Percentiles rank a stretch among this genome's conserved stretches.
Evolutionary conservation across 371 early-diverging fungal species (phyloP).

Genomic region (Apophysomyces elegans): DNA sequence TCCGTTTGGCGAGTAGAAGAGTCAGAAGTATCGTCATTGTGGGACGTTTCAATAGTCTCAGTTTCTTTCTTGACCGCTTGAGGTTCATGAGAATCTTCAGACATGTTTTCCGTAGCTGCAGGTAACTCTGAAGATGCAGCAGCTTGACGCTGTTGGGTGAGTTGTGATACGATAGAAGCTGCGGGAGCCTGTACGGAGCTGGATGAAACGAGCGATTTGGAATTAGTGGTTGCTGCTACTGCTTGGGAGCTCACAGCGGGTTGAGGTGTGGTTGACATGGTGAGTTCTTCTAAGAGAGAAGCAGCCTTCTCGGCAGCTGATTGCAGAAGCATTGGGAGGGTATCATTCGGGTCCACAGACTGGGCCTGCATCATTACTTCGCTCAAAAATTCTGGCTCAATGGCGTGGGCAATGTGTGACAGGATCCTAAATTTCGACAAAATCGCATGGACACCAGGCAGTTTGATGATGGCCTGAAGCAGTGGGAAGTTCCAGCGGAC

Average conservation of each 20-base stretch:
- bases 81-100: not conserved
- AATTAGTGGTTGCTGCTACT: not conserved
- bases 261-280: not conserved
- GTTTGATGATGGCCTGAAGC: not conserved
- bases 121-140: not conserved
- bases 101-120: not conserved
- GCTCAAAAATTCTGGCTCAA: not conserved
- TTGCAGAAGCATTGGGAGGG: not conserved
- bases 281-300: not conserved
- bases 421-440: not conserved
- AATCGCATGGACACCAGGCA: not conserved
- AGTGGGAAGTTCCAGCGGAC: conserved; percentile 6
- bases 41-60: not conserved
- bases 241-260: not conserved
- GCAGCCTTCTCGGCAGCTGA: not conserved
- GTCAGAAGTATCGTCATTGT: not conserved
- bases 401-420: not conserved
- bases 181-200: not conserved
- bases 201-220: not conserved
- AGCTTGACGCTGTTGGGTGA: not conserved
- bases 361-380: not conserved
- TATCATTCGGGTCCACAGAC: not conserved
- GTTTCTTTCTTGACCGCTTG: not conserved
- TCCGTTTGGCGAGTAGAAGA: not conserved
- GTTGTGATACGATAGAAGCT: not conserved